phyloP scores from a whole-genome alignment of 2,329 filamentous ascomycete genomes.

The Talaromyces marneffei region DNA sequence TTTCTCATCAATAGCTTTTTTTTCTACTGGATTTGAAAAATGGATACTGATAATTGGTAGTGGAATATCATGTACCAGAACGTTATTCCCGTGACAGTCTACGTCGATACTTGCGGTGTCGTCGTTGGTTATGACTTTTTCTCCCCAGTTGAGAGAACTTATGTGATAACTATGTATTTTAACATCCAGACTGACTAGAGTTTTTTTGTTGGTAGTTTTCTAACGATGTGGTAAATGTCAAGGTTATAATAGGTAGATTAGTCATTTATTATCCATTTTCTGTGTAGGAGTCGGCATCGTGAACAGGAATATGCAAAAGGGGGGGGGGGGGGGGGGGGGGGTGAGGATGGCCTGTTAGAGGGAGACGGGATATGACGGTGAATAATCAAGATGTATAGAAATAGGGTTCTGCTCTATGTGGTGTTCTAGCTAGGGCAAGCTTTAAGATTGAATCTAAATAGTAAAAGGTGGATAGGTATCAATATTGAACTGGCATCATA shows the following conservation, averaged over 20 bases:
- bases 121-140: slow-evolving; percentile 36
- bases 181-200: not conserved
- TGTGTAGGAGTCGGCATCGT: not conserved
- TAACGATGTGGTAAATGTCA: not conserved
- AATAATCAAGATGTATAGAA: not conserved
- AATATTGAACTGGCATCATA: no score
- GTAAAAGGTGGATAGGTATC: no score
- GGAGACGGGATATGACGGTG: not conserved
- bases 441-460: not conserved
- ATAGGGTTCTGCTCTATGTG: not conserved
- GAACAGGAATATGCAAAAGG: not conserved
- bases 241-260: not conserved
- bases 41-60: slow-evolving; percentile 17
- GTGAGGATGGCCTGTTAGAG: not conserved
- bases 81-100: slow-evolving; percentile 33
- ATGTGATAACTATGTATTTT: slow-evolving; percentile 9
- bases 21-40: no score
- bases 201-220: not conserved
- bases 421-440: not conserved
- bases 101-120: slow-evolving; percentile 28
- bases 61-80: slow-evolving; percentile 35
- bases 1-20: not conserved
- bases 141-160: not conserved
- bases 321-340: not conserved
- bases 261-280: no score